Conservation (phyloP, 139 green algal species). For the Chlamydomonas urium region DNA sequence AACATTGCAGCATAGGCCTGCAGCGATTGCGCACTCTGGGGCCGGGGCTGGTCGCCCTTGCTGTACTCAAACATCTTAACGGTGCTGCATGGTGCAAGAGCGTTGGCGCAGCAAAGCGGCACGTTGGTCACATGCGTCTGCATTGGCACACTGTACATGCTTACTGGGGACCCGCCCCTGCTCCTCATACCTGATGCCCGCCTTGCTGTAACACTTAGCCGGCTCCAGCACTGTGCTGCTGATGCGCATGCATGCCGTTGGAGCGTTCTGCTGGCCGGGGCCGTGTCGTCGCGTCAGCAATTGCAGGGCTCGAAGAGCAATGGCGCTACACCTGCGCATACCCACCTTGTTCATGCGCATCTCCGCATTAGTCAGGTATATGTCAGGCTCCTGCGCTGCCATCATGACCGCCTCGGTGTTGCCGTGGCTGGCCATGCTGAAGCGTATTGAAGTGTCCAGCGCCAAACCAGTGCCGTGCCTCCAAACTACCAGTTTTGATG, state of each 20-base stretch:
- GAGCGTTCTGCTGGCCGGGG: not conserved
- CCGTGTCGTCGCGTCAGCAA: not conserved
- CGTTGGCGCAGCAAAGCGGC: no score
- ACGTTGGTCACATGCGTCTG: no score
- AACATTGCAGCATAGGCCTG: not conserved
- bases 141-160: no score
- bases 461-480: no score
- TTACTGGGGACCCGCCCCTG: not conserved
- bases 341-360: not conserved
- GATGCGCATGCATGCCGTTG: not conserved
- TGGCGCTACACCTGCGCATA: not conserved
- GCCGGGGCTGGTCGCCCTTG: not conserved
- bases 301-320: not conserved
- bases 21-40: not conserved
- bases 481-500: no score
- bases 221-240: not conserved
- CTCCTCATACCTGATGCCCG: not conserved
- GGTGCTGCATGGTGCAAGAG: no score
- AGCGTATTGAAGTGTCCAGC: no score
- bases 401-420: no score
- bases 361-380: not conserved
- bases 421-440: no score
- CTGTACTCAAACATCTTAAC: no score
- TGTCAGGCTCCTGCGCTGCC: not conserved
- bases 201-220: slow-evolving; percentile 7